Base-by-base conservation (phyloP, 306 rosid species). In the Heteromeles arbutifolia region DNA sequence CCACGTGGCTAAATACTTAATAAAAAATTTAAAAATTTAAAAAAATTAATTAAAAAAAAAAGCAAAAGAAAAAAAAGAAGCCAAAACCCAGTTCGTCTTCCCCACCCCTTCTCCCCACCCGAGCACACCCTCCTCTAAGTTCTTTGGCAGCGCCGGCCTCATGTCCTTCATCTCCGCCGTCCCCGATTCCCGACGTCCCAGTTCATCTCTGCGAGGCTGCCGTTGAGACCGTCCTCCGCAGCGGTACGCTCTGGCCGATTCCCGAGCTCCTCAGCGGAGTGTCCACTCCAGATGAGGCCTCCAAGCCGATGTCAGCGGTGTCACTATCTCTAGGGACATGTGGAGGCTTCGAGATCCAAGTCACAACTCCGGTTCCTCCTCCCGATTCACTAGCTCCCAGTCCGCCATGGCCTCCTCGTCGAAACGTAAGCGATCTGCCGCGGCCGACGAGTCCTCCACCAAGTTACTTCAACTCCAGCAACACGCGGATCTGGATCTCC, bases 141-240 rank as follows among this genome's bases (percentile, higher is more conserved):
- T 94, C 86, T 94, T 94, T 26, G 98, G 98, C 84, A 96, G 97
- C n/a, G 98, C 98, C 11, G 98, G 97, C 65, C 98, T 94, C 62
- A 92, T 94, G 92, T 89, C 98, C 70, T 94, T 94, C 89, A 94
- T 94, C 81, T 90, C 97, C 77, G 92, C 92, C 86, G 97, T 94
- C 5, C 97, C 97, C 1, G 78, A 90, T 41, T 65, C 88, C 5
- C 95, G 89, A 44, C 45, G 98, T 63, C 96, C 98, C 4, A 88
- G 98, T 94, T 79, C 29, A 87, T 84, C 83, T 90, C 77, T 92
- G 98, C 62, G 94, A 92, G 81, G 89, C 92, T 0, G 98, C 98
- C 13, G 98, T 92, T 26, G 98, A 92, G 78, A 90, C 94, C 1
- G 92, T 92, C 7, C 89, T 92, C 24, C 89, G 91, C 0, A 96